A percentile compares a stretch with the other conserved stretches of the same genome.
Conservation (phyloP, 2,329 filamentous ascomycete genomes). For the Geosmithia flava region DNA sequence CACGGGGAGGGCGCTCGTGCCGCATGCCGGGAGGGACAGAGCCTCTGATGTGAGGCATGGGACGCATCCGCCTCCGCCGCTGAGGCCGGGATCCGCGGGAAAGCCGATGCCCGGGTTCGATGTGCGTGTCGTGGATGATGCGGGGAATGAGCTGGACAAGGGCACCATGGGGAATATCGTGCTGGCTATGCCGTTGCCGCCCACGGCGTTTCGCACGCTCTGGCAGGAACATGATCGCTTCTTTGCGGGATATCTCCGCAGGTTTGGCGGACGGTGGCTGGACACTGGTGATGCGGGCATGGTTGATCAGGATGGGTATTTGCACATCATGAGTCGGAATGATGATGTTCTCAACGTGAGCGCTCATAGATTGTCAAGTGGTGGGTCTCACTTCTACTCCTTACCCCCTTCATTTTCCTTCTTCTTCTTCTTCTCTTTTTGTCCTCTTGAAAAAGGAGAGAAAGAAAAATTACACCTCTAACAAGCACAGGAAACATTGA, state of each 20-base stretch:
- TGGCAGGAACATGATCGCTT: slow-evolving; percentile 82
- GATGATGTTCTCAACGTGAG: slow-evolving; percentile 97
- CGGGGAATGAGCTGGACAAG: slow-evolving; percentile 55
- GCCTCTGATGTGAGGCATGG: slow-evolving; percentile 22
- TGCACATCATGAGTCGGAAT: slow-evolving; percentile 50
- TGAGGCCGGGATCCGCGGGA: slow-evolving; percentile 78
- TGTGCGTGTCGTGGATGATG: slow-evolving; percentile 71
- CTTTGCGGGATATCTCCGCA: slow-evolving; percentile 70
- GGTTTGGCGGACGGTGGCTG: slow-evolving; percentile 72
- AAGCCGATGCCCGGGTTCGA: slow-evolving; percentile 90
- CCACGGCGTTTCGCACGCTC: slow-evolving; percentile 73
- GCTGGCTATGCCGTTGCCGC: slow-evolving; percentile 67
- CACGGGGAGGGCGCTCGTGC: slow-evolving; percentile 39
- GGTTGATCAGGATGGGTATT: slow-evolving; percentile 62
- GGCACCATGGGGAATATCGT: slow-evolving; percentile 89
- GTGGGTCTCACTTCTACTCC: slow-evolving; percentile 28
- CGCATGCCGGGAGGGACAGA: slow-evolving; percentile 46
- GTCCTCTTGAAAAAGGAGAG: not conserved
- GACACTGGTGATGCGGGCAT: slow-evolving; percentile 88
- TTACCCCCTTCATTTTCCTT: not conserved
- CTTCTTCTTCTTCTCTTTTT: too few species aligned
- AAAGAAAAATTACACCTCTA: too few species aligned
- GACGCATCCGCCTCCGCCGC: slow-evolving; percentile 29
- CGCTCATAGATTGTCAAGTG: slow-evolving; percentile 80
- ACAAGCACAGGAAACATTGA: slow-evolving; percentile 64